Conservation (phyloP, 2,329 filamentous ascomycete genomes). For the Venturia nashicola region DNA sequence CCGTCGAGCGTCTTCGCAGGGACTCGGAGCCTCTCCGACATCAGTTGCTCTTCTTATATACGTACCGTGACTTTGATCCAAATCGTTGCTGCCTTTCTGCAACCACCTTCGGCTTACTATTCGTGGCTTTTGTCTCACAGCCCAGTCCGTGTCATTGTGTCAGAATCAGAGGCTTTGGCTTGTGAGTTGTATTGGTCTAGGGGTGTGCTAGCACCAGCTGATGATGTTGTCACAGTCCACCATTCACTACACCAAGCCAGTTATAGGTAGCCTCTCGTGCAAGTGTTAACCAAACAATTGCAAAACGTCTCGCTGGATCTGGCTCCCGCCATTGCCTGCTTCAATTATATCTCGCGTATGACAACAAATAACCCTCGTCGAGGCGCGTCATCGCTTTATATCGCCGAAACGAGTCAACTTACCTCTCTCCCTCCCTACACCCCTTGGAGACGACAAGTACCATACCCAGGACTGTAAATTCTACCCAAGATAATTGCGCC, state of each 20-base stretch:
- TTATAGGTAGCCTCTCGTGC: neutral
- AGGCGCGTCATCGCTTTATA: neutral
- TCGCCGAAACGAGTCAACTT: neutral
- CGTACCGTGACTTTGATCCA: neutral
- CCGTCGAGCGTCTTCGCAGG: too few species aligned
- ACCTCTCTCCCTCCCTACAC: neutral
- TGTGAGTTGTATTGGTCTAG: neutral
- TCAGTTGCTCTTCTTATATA: neutral
- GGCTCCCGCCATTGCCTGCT: neutral
- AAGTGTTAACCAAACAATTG: neutral
- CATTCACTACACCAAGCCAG: neutral
- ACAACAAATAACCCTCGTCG: neutral
- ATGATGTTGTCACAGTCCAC: neutral
- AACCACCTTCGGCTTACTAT: neutral
- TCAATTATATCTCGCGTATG: neutral
- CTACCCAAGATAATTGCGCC: neutral
- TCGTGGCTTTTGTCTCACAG: neutral
- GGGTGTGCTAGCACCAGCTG: neutral
- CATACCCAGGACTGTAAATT: neutral
- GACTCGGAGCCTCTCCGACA: too few species aligned
- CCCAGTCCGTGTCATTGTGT: neutral
- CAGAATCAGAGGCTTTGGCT: neutral
- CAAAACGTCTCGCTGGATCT: neutral
- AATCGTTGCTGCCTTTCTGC: neutral
- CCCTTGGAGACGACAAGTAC: neutral